phyloP scores from a whole-genome alignment of 2,329 filamentous ascomycete species.

The Hypoxylon sp. region DNA sequence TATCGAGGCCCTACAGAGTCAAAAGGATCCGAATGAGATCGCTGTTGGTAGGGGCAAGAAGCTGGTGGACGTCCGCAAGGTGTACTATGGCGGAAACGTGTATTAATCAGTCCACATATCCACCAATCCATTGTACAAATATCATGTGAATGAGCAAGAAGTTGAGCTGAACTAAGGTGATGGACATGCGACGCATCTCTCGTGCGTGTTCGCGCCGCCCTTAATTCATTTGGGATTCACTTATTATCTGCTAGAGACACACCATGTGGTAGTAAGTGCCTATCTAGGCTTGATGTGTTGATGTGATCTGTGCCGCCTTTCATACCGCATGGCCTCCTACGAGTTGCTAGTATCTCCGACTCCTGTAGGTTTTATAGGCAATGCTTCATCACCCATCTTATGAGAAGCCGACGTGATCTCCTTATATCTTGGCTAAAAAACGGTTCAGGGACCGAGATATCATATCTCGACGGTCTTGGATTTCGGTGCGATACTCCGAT shows the following conservation, averaged over 20 bases:
- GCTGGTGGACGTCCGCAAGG: constrained; percentile 93
- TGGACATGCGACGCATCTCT: not conserved
- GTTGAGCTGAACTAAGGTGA: not conserved
- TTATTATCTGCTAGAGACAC: constrained; percentile 19
- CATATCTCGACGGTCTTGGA: not conserved
- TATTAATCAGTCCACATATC: constrained; percentile 43
- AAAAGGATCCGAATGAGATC: constrained; percentile 89
- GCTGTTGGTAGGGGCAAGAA: constrained; percentile 92
- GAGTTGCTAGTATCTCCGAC: not conserved
- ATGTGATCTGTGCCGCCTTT: not conserved
- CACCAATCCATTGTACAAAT: constrained; percentile 38
- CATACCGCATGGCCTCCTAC: not conserved
- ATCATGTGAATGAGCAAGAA: constrained; percentile 27
- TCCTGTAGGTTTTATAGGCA: not conserved
- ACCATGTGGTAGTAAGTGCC: not conserved
- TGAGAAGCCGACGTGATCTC: constrained; percentile 4
- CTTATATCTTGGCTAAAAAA: not conserved
- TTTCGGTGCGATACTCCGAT: not conserved
- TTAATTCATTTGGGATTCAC: constrained; percentile 18
- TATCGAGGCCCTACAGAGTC: constrained; percentile 82
- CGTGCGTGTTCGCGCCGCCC: not conserved
- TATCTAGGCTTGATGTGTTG: not conserved
- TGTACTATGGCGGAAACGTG: constrained; percentile 90
- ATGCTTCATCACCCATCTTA: not conserved
- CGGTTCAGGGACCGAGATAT: not conserved